Percentiles rank a stretch among this genome's conserved stretches.
Evolutionary conservation across 768 basidiomycete genomes (phyloP).

Genomic region (Rhizopogon rudus): DNA sequence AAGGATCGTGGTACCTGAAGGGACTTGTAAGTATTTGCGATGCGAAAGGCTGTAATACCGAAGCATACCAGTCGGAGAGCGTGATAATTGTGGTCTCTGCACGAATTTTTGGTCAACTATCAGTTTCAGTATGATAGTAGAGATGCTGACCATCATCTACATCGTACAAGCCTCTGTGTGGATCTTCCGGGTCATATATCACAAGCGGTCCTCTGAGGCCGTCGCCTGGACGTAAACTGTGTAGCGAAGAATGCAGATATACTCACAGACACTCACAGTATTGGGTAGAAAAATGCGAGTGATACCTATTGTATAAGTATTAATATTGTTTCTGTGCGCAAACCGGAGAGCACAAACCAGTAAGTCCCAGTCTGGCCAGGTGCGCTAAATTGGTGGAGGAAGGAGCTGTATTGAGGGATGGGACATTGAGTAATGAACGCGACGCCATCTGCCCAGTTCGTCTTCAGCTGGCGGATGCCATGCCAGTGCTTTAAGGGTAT

Average conservation of each 20-base stretch:
- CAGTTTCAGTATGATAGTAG: not conserved
- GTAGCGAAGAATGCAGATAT: not conserved
- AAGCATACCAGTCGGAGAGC: slow-evolving; percentile 39
- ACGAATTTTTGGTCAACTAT: not conserved
- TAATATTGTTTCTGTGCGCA: not conserved
- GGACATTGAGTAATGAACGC: slow-evolving; percentile 44
- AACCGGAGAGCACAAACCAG: slow-evolving; percentile 22
- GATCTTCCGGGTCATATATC: slow-evolving; percentile 44
- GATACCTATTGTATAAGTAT: slow-evolving; percentile 23
- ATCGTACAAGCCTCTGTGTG: slow-evolving; percentile 36
- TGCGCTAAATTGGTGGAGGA: slow-evolving; percentile 37
- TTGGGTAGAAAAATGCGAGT: slow-evolving; percentile 36
- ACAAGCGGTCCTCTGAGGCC: slow-evolving; percentile 38
- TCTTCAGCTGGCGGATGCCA: slow-evolving; percentile 26
- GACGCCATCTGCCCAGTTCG: slow-evolving; percentile 34
- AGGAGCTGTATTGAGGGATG: slow-evolving; percentile 32
- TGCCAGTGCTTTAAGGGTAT: slow-evolving; percentile 26
- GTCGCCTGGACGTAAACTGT: slow-evolving; percentile 14
- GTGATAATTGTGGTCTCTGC: slow-evolving; percentile 39
- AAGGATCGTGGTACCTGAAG: slow-evolving; percentile 24
- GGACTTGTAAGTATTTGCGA: not conserved
- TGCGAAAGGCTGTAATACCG: not conserved
- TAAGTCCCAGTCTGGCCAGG: slow-evolving; percentile 38
- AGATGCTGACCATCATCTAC: slow-evolving; percentile 37
- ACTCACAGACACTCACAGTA: slow-evolving; percentile 33